Percentiles rank a stretch among this genome's conserved stretches.
These are phyloP conservation scores for Pneumocystis canis DNA, from an alignment of 1,139 yeast species.

Conservation along the genomic window DNA sequence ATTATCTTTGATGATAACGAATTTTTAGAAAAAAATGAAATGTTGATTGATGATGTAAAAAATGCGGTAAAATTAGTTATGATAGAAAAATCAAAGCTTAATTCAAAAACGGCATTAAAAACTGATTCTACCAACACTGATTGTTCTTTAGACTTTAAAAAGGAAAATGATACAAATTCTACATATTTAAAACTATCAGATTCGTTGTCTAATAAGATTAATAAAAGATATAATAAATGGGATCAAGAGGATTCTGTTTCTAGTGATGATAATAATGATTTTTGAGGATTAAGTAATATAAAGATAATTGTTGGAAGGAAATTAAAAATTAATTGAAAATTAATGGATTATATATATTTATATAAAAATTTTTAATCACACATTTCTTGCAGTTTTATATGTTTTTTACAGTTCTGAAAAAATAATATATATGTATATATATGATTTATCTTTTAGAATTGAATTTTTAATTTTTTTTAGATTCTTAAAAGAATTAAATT, in stretches of 20 bases:
- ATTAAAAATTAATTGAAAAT: neutral
- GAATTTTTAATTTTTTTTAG: no score
- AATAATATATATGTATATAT: no score
- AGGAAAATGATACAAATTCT: neutral
- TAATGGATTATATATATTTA: neutral
- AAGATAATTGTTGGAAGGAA: neutral
- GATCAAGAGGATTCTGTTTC: neutral
- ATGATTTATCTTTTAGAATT: no score
- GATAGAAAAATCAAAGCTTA: neutral
- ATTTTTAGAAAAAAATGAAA: neutral
- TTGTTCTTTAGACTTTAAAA: neutral
- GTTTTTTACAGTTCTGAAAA: neutral
- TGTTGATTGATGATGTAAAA: neutral
- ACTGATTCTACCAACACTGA: neutral
- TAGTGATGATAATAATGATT: neutral
- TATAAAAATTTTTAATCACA: neutral
- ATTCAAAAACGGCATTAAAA: neutral
- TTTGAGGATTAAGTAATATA: neutral
- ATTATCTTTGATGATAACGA: neutral
- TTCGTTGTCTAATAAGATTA: neutral
- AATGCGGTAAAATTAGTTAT: neutral
- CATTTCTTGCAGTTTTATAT: neutral
- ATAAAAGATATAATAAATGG: neutral
- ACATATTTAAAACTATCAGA: neutral
- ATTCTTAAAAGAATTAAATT: no score